Conservation (phyloP, 371 early-diverging fungal genomes). For the Conidiobolus incongruus region DNA sequence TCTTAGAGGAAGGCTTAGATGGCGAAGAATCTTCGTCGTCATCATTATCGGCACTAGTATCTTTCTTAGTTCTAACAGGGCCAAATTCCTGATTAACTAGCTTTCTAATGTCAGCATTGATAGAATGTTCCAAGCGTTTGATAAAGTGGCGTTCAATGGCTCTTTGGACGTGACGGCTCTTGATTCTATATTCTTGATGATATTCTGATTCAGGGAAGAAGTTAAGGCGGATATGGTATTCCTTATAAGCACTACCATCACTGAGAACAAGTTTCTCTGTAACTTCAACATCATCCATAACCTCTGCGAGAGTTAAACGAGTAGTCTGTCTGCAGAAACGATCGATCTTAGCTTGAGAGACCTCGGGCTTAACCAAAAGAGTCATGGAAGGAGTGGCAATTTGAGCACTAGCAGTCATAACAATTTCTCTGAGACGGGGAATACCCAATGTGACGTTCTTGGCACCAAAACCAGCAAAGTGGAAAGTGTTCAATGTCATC, state of each 20-base stretch:
- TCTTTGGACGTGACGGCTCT: constrained; percentile 32
- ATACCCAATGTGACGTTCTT: constrained; percentile 99
- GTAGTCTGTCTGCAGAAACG: constrained; percentile 35
- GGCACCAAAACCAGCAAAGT: constrained; percentile 99
- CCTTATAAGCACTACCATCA: constrained; percentile 23
- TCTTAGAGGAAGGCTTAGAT: too few relatives aligned
- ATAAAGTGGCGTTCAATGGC: constrained; percentile 52
- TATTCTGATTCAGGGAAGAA: constrained; percentile 65
- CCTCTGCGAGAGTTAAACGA: constrained; percentile 48
- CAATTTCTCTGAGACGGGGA: constrained; percentile 98
- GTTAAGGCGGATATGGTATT: constrained; percentile 55
- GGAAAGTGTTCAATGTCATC: constrained; percentile 99
- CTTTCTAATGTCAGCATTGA: constrained; percentile 12
- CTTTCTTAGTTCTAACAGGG: too few relatives aligned
- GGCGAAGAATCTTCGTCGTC: too few relatives aligned
- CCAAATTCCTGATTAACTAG: background rate
- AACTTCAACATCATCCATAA: constrained; percentile 61
- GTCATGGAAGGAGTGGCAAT: constrained; percentile 94
- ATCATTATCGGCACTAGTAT: too few relatives aligned
- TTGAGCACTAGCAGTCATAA: constrained; percentile 93
- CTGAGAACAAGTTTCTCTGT: constrained; percentile 21
- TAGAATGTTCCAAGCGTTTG: constrained; percentile 27
- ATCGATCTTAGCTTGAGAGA: constrained; percentile 26
- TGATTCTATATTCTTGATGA: constrained; percentile 51
- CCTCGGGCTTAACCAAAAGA: constrained; percentile 44